Evolutionary conservation across 345 rosid species (phyloP).

Genomic region (Eucalyptus paniculata): DNA sequence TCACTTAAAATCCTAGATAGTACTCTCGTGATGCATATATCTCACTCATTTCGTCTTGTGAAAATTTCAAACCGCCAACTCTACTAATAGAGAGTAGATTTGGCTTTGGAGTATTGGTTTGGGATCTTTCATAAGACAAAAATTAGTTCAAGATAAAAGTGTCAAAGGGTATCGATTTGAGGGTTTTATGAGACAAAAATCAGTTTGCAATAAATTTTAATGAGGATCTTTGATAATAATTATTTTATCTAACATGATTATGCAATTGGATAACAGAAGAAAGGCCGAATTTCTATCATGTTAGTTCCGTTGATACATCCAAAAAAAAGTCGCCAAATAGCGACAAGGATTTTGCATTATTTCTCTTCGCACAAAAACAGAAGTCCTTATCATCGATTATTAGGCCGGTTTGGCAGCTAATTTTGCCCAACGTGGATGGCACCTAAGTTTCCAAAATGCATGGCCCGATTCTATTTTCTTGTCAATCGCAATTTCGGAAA

Average conservation of each 20-base stretch:
- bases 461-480: neutral
- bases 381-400: neutral
- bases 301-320: neutral
- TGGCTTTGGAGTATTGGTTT: neutral
- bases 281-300: neutral
- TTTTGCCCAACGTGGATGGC: neutral
- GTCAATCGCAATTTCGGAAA: neutral
- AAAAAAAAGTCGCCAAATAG: neutral
- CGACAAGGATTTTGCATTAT: neutral
- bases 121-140: neutral
- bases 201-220: neutral
- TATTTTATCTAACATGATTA: neutral
- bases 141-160: neutral
- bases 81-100: neutral
- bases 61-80: neutral
- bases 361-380: neutral
- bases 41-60: neutral
- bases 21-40: neutral
- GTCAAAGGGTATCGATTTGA: accelerated
- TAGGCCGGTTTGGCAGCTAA: neutral
- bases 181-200: neutral
- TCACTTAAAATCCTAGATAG: accelerated
- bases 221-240: neutral
- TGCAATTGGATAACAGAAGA: neutral
- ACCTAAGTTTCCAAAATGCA: neutral